A percentile compares a stretch with the other conserved stretches of the same genome.
Conservation (phyloP, 352 stramenopile species). For the Pythium diclinum region DNA sequence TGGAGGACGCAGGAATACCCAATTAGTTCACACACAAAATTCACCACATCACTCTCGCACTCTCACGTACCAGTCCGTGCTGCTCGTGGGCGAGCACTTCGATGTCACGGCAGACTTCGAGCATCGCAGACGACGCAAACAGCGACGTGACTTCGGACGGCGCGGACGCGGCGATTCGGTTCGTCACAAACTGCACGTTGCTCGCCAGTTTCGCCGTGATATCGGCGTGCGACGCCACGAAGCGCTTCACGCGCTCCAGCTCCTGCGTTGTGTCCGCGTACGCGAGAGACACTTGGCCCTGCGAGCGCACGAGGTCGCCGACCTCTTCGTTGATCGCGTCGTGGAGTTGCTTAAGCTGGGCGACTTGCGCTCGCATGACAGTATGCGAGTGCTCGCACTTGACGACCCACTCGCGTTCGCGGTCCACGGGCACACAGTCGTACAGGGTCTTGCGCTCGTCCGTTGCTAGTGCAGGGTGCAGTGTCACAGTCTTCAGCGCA, state of each 20-base stretch:
- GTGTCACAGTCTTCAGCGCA: slow-evolving; percentile 46
- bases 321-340: slow-evolving; percentile 72
- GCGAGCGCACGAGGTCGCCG: slow-evolving; percentile 39
- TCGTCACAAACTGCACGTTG: slow-evolving; percentile 64
- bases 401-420: slow-evolving; percentile 71
- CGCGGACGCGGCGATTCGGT: slow-evolving; percentile 59
- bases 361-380: slow-evolving; percentile 59
- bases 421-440: slow-evolving; percentile 79
- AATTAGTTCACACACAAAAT: neutral
- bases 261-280: slow-evolving; percentile 45
- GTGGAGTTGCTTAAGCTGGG: slow-evolving; percentile 60
- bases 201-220: slow-evolving; percentile 65
- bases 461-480: slow-evolving; percentile 65
- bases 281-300: slow-evolving; percentile 40
- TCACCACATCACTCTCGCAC: too few relatives aligned
- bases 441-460: slow-evolving; percentile 62
- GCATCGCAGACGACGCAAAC: slow-evolving; percentile 68
- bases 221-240: slow-evolving; percentile 40
- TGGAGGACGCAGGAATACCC: slow-evolving; percentile 24
- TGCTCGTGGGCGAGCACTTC: slow-evolving; percentile 77
- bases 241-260: slow-evolving; percentile 48
- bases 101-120: slow-evolving; percentile 82
- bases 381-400: slow-evolving; percentile 79
- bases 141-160: slow-evolving; percentile 60
- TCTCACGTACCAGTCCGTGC: slow-evolving; percentile 55